Evolutionary conservation across 805 yeast genomes (phyloP), one percentile per base, ranked within the genome.

Genomic region (Candida xiaguanensis): DNA sequence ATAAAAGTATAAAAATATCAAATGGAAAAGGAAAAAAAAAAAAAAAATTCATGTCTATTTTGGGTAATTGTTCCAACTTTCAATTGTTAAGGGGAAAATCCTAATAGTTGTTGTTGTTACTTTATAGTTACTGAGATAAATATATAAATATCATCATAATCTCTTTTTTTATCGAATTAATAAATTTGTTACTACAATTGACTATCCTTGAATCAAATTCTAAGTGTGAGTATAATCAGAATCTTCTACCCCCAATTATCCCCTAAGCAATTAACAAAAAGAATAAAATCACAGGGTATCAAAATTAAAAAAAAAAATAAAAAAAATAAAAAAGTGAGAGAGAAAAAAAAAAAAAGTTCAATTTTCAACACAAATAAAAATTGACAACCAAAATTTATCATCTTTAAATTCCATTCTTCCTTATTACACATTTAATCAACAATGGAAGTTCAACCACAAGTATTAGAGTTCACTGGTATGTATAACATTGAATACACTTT

Each of bases 401-500:
- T 20, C 6, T 7, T 20, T 15, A 5, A 6, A 9, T 6, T 5
- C 19, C 20, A 29, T 15, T 29, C 32, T 6, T 13, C 29, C 14
- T 12, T 26, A 17, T 15, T 19, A 4, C 29, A 34, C 6, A 20
- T 20, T 9, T 9, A 33, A 19, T 7, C 33, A 14, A 41, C 8
- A 27, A 81, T 87, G 80, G 85, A 81, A 61, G 81, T 88, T 49
- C 66, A 77, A 38, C 95, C 95, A 44, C 75, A 71, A 47, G 69
- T 73, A 42, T 73, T 88, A 64, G 90, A 83, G 61, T 88, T 83
- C 63, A 77, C 75, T 53, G 82, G 95, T 85, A 75, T 61, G 93
- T 80, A 35, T 17, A 11, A 15, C n/a, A 6, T 14, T 9, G 14
- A 9, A 20, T 20, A 20, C 24, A 28, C 31, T 4, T 8, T 31